Base-by-base conservation (phyloP, 257 asterid species). In the Solanum microdontum region DNA sequence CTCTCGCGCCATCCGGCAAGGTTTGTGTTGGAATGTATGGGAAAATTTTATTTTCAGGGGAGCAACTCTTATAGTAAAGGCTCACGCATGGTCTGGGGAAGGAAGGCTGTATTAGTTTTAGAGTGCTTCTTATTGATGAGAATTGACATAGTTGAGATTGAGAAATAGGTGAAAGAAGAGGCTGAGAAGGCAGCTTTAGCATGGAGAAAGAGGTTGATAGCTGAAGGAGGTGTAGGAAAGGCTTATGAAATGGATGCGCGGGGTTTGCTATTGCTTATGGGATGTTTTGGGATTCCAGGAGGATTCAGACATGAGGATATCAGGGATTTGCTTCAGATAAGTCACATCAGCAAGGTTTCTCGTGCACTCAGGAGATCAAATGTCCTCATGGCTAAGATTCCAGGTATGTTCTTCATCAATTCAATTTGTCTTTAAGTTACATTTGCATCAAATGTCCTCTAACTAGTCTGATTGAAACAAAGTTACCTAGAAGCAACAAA, bases 41-140 rank as follows among this genome's bases (percentile, higher is more conserved):
- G 98, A 68, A 95, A 93, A 87, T 94, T 95, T 91, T 96, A 84
- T 86, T 82, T 94, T 91, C 98, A 94, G 93, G 95, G 96, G 69
- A 91, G 92, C 26, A 92, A 83, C 91, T 94, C 96, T 3, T 94
- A n/a, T 37, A 45, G 88, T 55, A 90, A 62, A 90, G 64, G 87
- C 87, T 93, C 98, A 26, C 94, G 91, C 8, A 93, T 94, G 96
- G 89, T 92, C 86, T 86, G 90, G 1, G 90, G 94, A 14, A 93
- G 98, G 51, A 95, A 95, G 91, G 98, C 94, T 5, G 92, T 93
- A 84, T 89, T 94, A 84, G 87, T 89, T 24, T 87, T 96, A 91
- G 98, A 96, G 89, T 96, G 98, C 68, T 94, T 91, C 86, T 43
- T 96, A 85, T 88, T 96, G 92, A 92, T 94, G 94, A 89, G 90